A percentile compares a stretch with the other conserved stretches of the same genome.
phyloP scores from a whole-genome alignment of 2,329 filamentous ascomycete genomes.

The Aureobasidium vineae region DNA sequence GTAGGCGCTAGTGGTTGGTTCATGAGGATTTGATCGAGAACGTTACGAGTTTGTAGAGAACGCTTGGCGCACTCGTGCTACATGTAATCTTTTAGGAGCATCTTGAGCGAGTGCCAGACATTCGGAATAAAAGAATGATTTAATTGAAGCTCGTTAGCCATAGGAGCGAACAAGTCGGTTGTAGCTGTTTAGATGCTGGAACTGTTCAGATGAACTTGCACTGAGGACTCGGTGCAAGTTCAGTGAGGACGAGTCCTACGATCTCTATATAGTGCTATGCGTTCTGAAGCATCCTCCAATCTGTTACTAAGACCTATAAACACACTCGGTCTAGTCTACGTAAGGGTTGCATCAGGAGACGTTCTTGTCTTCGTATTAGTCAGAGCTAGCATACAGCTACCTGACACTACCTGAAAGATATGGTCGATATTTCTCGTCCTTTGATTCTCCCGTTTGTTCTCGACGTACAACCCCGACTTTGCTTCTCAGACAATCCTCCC shows the following conservation, averaged over 20 bases:
- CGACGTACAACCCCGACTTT: not conserved
- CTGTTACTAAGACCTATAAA: conserved; percentile 4
- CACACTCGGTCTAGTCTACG: not conserved
- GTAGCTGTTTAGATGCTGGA: not conserved
- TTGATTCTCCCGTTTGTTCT: not conserved
- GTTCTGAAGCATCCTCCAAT: not conserved
- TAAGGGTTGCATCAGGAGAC: conserved; percentile 5
- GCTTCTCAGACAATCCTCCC: not conserved
- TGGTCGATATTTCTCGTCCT: not conserved
- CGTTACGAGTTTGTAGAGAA: not conserved
- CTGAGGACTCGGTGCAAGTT: not conserved
- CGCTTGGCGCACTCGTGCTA: not conserved
- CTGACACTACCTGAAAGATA: not conserved
- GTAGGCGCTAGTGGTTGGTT: conserved; percentile 22
- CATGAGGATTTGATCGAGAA: not conserved
- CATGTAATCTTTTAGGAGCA: not conserved
- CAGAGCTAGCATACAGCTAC: not conserved
- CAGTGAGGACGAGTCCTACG: not conserved
- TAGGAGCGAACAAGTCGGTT: not conserved
- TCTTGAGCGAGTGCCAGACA: not conserved
- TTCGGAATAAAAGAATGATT: not conserved
- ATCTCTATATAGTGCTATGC: not conserved
- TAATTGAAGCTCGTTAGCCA: not conserved
- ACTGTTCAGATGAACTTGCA: not conserved
- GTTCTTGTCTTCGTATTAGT: not conserved